Percentiles rank a stretch among this genome's conserved stretches.
phyloP scores from a whole-genome alignment of 108 stramenopile species.

The Phaeodactylum tricornutum region DNA sequence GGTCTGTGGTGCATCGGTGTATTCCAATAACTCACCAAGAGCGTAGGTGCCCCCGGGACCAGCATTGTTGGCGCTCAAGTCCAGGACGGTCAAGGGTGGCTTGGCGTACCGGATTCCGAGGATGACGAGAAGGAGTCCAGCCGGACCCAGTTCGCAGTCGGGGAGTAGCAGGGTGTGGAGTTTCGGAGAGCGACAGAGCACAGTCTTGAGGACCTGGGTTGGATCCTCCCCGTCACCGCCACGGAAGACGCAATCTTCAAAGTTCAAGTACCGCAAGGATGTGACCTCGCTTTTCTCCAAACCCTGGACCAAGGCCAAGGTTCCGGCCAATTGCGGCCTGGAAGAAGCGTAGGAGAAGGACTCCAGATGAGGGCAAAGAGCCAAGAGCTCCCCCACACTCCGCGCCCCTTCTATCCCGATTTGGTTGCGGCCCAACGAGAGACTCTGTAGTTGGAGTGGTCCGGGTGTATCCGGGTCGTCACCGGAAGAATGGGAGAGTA shows the following conservation, averaged over 20 bases:
- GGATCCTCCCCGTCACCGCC: neutral
- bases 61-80: neutral
- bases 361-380: neutral
- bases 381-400: neutral
- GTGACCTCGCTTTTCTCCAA: neutral
- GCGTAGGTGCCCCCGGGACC: neutral
- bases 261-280: neutral
- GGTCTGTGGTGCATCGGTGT: neutral
- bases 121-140: neutral
- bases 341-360: neutral
- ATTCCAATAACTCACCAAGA: neutral
- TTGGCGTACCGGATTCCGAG: neutral
- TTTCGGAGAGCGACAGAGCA: neutral
- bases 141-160: neutral
- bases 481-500: neutral
- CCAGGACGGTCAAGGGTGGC: neutral
- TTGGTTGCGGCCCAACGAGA: constrained; percentile 2
- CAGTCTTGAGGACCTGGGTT: neutral
- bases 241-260: neutral
- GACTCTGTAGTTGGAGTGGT: neutral
- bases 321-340: neutral
- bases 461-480: too few relatives aligned
- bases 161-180: neutral
- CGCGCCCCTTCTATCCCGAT: neutral
- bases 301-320: neutral